Conservation (phyloP, 805 yeast species). For the Wilhelminamyces savonicus region DNA sequence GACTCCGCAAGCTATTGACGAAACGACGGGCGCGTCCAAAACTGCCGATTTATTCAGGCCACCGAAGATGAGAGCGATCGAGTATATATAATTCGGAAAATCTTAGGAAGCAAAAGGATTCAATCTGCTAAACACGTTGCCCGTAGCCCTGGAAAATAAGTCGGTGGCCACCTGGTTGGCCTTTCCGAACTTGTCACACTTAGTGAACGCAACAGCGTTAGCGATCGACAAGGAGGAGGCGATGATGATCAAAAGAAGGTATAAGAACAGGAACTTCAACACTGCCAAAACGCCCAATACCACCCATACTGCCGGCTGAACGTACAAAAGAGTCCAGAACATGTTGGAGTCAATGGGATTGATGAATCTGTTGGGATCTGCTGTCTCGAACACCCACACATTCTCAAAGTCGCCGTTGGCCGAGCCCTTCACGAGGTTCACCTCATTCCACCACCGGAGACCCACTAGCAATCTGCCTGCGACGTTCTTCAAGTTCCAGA, state of each 20-base stretch:
- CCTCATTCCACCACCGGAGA: slow-evolving; percentile 95
- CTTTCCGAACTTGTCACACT: slow-evolving; percentile 87
- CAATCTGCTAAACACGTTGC: slow-evolving; percentile 39
- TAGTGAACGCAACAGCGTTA: slow-evolving; percentile 84
- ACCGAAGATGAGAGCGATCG: too few relatives aligned
- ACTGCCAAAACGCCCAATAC: slow-evolving; percentile 71
- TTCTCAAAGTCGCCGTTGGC: slow-evolving; percentile 52
- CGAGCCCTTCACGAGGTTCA: slow-evolving; percentile 30
- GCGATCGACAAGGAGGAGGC: slow-evolving; percentile 70
- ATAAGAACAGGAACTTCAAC: slow-evolving; percentile 67
- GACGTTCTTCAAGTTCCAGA: slow-evolving; percentile 90
- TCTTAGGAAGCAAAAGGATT: slow-evolving; percentile 26
- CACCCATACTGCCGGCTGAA: slow-evolving; percentile 71
- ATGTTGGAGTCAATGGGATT: slow-evolving; percentile 89
- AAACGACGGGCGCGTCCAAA: too few relatives aligned
- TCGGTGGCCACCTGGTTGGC: slow-evolving; percentile 63
- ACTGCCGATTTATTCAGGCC: too few relatives aligned
- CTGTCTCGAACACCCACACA: slow-evolving; percentile 84
- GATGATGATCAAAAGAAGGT: slow-evolving; percentile 55
- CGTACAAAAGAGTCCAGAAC: slow-evolving; percentile 78
- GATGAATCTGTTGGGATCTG: slow-evolving; percentile 63
- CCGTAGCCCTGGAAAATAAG: slow-evolving; percentile 48
- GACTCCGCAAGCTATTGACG: too few relatives aligned
- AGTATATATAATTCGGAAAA: too few relatives aligned
- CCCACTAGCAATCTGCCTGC: slow-evolving; percentile 89